Conservation (phyloP, 306 rosid species). For the Prunus kanzakura region DNA sequence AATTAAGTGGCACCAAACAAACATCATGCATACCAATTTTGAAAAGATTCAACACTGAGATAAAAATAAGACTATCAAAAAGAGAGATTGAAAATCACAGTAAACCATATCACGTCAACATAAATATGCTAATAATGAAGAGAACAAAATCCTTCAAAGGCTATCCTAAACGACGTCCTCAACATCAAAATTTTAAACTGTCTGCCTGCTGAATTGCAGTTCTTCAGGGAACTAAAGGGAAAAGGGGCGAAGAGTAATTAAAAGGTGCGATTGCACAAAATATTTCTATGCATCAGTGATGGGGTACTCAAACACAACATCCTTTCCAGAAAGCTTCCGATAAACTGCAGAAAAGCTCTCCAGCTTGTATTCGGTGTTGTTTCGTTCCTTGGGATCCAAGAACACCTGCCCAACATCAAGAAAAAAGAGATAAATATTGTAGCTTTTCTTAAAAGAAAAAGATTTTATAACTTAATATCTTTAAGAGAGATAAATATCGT, state of each 20-base stretch:
- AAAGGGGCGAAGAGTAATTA: background rate
- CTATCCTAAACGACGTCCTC: background rate
- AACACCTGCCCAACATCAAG: constrained; percentile 40
- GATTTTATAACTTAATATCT: no score
- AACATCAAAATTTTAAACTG: constrained; percentile 17
- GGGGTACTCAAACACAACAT: constrained; percentile 82
- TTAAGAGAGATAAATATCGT: background rate
- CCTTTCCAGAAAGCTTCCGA: constrained; percentile 83
- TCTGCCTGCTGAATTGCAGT: constrained; percentile 7
- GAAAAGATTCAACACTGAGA: background rate
- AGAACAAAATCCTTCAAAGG: constrained; percentile 14
- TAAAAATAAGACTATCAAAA: background rate
- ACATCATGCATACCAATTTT: background rate
- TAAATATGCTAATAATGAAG: background rate
- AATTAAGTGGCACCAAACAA: background rate
- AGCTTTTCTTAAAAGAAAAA: background rate
- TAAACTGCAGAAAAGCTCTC: constrained; percentile 82
- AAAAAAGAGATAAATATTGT: background rate
- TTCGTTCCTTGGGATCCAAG: constrained; percentile 85
- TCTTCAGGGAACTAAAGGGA: background rate
- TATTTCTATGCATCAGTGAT: constrained; percentile 53
- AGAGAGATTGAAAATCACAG: background rate
- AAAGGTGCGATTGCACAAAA: background rate
- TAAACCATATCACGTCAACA: background rate
- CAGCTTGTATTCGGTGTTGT: constrained; percentile 79